Conservation (phyloP, 2,329 filamentous ascomycete genomes). For the Aureobasidium sp. region DNA sequence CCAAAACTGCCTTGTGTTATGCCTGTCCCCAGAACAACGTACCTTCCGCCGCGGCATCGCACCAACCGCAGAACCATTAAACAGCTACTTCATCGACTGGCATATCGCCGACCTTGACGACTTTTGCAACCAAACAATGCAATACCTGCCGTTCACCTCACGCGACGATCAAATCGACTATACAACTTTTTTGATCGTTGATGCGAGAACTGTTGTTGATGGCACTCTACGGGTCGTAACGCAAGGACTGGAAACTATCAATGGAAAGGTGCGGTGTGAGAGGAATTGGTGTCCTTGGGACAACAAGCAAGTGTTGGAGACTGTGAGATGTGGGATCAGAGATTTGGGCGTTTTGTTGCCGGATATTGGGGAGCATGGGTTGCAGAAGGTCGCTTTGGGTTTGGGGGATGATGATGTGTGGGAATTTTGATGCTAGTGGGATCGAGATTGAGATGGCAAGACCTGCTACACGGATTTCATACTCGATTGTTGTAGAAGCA, state of each 20-base stretch:
- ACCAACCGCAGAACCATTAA: neutral
- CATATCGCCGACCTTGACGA: neutral
- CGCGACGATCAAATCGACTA: neutral
- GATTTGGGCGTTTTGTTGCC: neutral
- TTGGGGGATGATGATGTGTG: neutral
- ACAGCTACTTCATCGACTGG: neutral
- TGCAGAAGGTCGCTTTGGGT: neutral
- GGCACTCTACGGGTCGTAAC: neutral
- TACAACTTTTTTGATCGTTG: neutral
- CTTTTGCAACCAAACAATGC: neutral
- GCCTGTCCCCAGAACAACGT: neutral
- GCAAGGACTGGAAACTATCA: neutral
- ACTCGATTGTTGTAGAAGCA: too few species aligned
- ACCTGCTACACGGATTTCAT: too few species aligned
- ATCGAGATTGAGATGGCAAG: too few species aligned
- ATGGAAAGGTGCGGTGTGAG: neutral
- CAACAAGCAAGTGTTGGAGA: neutral
- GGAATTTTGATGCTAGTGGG: neutral
- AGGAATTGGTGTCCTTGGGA: neutral
- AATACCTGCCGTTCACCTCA: neutral
- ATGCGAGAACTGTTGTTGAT: neutral
- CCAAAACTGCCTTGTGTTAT: neutral
- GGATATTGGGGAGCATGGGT: neutral
- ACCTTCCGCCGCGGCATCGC: neutral
- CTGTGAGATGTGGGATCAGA: neutral